These are phyloP conservation scores for Aspergillus calidoustus DNA, from an alignment of 2,329 filamentous ascomycete genomes.

Conservation along the genomic window DNA sequence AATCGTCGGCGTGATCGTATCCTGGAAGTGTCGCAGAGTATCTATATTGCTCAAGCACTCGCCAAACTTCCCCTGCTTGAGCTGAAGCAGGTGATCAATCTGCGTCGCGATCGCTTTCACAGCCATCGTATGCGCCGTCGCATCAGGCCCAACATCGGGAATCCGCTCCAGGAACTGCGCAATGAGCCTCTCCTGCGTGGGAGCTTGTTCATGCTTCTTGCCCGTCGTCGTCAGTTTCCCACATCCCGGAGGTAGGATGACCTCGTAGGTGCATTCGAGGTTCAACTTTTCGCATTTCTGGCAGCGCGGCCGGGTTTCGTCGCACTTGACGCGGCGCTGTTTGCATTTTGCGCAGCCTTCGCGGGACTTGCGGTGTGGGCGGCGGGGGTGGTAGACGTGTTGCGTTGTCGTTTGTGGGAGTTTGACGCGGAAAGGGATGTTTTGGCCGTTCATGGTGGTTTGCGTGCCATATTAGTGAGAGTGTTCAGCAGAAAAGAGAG, in stretches of 20 bases:
- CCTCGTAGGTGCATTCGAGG: slow-evolving; percentile 36
- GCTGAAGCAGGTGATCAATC: slow-evolving; percentile 31
- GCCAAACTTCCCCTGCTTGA: slow-evolving; percentile 3
- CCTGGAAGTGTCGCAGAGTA: slow-evolving; percentile 37
- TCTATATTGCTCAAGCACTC: slow-evolving; percentile 17
- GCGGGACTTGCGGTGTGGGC: slow-evolving; percentile 41
- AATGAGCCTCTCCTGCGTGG: slow-evolving; percentile 16
- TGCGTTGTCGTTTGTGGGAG: slow-evolving; percentile 23
- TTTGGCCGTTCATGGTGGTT: slow-evolving; percentile 28
- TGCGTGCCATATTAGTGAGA: background rate
- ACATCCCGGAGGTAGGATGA: slow-evolving; percentile 4
- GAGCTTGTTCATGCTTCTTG: background rate
- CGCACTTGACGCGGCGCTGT: slow-evolving; percentile 43
- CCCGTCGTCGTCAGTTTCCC: background rate
- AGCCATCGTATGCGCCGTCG: slow-evolving; percentile 27
- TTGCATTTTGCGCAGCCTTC: slow-evolving; percentile 41
- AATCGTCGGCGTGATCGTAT: slow-evolving; percentile 22
- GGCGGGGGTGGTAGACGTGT: slow-evolving; percentile 34
- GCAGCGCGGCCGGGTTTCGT: slow-evolving; percentile 40
- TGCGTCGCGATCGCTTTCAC: slow-evolving; percentile 26
- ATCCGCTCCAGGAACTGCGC: slow-evolving; percentile 21
- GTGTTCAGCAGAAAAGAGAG: background rate
- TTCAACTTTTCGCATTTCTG: slow-evolving; percentile 36
- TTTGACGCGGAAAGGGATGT: slow-evolving; percentile 32
- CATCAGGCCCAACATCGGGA: slow-evolving; percentile 23